A percentile compares a stretch with the other conserved stretches of the same genome.
Evolutionary conservation across 495 filamentous ascomycete genomes (phyloP).

Genomic region (Penicillium cinerascens): DNA sequence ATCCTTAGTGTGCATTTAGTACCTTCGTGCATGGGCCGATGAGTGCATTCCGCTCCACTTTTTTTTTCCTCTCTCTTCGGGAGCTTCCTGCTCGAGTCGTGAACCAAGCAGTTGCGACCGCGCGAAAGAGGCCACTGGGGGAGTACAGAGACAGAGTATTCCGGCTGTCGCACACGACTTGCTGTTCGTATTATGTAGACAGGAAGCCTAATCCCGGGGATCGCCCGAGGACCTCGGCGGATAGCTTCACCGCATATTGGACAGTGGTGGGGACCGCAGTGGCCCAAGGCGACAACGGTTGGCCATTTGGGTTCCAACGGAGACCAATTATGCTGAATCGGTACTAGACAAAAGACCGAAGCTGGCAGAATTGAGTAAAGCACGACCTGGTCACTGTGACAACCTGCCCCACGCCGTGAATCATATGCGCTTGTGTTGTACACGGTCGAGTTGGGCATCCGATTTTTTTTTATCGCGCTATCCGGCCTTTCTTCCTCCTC

Average conservation of each 20-base stretch:
- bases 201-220: not conserved
- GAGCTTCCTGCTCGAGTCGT: not conserved
- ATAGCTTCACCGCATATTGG: constrained; percentile 27
- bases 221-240: constrained; percentile 8
- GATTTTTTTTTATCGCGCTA: constrained; percentile 11
- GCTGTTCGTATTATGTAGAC: not conserved
- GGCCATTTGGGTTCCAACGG: constrained; percentile 7
- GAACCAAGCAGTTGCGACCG: not conserved
- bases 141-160: not conserved
- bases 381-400: constrained; percentile 26
- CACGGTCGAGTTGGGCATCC: constrained; percentile 18
- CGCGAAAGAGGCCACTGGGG: too few species aligned
- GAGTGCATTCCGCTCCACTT: not conserved
- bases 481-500: constrained; percentile 2
- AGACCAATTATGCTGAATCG: not conserved
- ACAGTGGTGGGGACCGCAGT: constrained; percentile 8
- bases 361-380: constrained; percentile 6
- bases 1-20: not conserved
- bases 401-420: constrained; percentile 16
- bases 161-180: not conserved
- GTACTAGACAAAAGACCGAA: constrained; percentile 8
- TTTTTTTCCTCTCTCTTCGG: not conserved
- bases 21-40: not conserved
- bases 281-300: constrained; percentile 1
- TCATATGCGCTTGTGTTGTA: constrained; percentile 1